Evolutionary conservation across 805 yeast species (phyloP), one percentile per base, ranked within the genome.

Genomic region (Teunomyces aglyptinius): DNA sequence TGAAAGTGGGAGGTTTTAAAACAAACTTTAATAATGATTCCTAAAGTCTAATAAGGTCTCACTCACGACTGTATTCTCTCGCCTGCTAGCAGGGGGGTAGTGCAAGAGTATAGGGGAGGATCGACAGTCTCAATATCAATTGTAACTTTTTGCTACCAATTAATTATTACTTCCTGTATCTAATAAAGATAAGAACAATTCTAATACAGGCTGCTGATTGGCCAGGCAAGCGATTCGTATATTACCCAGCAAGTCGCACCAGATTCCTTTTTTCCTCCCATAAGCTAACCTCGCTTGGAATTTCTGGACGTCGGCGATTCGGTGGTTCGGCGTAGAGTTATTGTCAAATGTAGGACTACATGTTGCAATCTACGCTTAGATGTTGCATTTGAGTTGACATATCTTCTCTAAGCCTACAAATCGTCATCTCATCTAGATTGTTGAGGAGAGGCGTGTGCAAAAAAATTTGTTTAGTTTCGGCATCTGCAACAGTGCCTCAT

Each of bases 121-220:
- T 13, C 18, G 33, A 13, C 7, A 8, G 6, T 31, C 33, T 31
- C 6, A 15, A 5, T 13, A n/a, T 31, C 33, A 10, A 31, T 13
- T 31, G 11, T 16, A 26, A 11, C 32, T 27, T 38, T 26, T 38
- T 38, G 32, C 32, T 38, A 38, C 32, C 42, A 38, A n/a, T 13
- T 5, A 22, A 22, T 16, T n/a, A 18, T 20, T 20, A 13, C 18
- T 4, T 36, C 39, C 39, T 36, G 39, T 36, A 36, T 36, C 18
- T 36, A 20, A 19, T 20, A n/a, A 28, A 36, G 39, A 36, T 36
- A 36, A 36, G 39, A 19, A 19, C 24, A 36, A 36, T 36, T 36
- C 18, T 36, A 36, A 36, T 36, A 12, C 39, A 22, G 13, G 11
- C 12, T 6, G 28, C 15, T 36, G 39, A 36, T 36, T 36, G 39